Evolutionary conservation across 768 basidiomycete genomes (phyloP), one percentile per base, ranked within the genome.

Genomic region (Dentipellis fragilis): DNA sequence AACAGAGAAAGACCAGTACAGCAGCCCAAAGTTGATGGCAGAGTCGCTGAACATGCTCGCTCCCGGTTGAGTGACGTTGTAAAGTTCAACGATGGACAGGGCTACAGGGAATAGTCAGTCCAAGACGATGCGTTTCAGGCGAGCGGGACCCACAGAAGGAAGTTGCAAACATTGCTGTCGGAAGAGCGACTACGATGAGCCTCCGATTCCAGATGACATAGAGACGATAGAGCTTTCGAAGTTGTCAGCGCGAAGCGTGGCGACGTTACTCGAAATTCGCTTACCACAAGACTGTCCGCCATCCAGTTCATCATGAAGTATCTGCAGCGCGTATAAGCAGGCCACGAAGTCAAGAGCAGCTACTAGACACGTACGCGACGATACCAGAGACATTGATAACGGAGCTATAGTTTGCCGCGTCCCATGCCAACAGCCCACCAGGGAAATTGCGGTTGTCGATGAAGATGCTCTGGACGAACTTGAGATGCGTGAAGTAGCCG

Each of bases 381-480:
- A 29, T 29, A 6, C 29, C 29, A 29, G 29, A 29, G 29, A 29
- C 29, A 29, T 29, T 29, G 29, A 29, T 29, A 6, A 29, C 29
- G 3, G 29, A 29, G 29, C 29, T 29, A 29, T 29, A 29, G 29
- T 29, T 3, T 3, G 29, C 19, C 19, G 36, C 22, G 12, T 52
- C 39, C n/a, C 49, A 62, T 11, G 40, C 55, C 11, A 17, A 29
- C 12, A 58, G 60, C 10, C 60, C 60, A 10, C 58, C 58, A 9
- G 60, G 58, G 22, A 39, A 49, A 40, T 62, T 34, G 11, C 60
- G 58, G 38, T 56, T 45, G 36, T 59, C 60, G 49, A 59, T 57
- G n/a, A 16, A 45, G n/a, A 45, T 45, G 10, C 16, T 4, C 42
- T 45, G 42, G 42, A 16, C 42, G 19, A 45, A 29, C 29, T 29